phyloP scores from a whole-genome alignment of 441 rosid genomes.

The Gossypium aridum region DNA sequence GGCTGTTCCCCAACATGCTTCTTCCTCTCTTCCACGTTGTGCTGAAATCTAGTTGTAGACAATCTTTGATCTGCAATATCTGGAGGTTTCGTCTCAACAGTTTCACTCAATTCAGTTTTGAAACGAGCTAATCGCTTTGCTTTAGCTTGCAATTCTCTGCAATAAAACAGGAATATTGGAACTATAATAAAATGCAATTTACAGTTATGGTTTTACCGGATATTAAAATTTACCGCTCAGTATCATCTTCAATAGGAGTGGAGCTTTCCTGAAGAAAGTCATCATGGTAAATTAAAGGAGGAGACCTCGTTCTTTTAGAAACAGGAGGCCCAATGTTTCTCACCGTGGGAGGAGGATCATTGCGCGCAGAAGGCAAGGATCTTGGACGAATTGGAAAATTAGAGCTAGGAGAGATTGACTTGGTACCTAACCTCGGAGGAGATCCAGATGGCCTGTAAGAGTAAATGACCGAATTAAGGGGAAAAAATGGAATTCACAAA shows the following conservation, averaged over 20 bases:
- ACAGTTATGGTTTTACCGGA: constrained; percentile 1
- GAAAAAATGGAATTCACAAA: constrained; percentile 5
- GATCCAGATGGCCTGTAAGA: constrained; percentile 42
- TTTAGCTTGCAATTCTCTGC: constrained; percentile 91
- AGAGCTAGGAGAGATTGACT: constrained; percentile 32
- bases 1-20: constrained; percentile 23
- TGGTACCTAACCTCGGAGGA: constrained; percentile 41
- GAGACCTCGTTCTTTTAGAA: constrained; percentile 70
- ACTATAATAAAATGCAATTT: constrained; percentile 14
- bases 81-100: constrained; percentile 27
- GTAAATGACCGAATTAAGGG: constrained; percentile 10
- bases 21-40: constrained; percentile 31
- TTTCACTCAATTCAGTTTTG: constrained; percentile 63
- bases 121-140: constrained; percentile 91
- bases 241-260: constrained; percentile 34
- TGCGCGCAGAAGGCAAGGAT: constrained; percentile 9
- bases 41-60: constrained; percentile 32
- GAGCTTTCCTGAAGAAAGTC: constrained; percentile 39
- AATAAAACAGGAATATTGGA: constrained; percentile 1
- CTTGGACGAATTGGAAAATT: constrained; percentile 38
- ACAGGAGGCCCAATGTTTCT: constrained; percentile 32
- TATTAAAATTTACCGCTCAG: constrained; percentile 57
- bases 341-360: constrained; percentile 17
- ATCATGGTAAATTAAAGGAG: constrained; percentile 38
- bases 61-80: constrained; percentile 38